Percentiles rank a stretch among this genome's conserved stretches.
Evolutionary conservation across 2,329 filamentous ascomycete genomes (phyloP).

Genomic region (Diaporthe ilicicola): DNA sequence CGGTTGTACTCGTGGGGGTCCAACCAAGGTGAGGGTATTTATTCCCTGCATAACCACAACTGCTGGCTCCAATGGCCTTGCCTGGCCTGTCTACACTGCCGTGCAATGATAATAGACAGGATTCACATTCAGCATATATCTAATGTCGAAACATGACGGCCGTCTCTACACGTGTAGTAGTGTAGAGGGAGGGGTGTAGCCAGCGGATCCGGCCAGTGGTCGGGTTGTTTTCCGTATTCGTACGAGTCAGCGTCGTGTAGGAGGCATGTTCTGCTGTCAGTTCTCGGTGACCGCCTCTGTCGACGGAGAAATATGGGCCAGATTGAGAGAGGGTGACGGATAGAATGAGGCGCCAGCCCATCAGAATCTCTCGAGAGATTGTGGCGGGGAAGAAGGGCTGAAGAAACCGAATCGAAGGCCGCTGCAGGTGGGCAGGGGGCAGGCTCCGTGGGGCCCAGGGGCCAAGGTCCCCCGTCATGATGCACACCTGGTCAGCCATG

Average conservation of each 20-base stretch:
- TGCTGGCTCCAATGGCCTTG: no score
- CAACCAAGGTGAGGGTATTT: not conserved
- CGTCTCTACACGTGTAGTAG: no score
- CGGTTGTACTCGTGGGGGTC: not conserved
- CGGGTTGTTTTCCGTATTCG: not conserved
- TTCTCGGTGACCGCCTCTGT: not conserved
- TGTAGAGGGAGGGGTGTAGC: no score
- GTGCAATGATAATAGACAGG: no score
- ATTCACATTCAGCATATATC: no score
- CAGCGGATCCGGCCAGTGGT: not conserved
- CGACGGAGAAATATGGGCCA: slow-evolving; percentile 10
- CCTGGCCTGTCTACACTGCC: not conserved
- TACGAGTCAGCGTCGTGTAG: not conserved
- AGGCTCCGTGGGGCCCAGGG: slow-evolving; percentile 15
- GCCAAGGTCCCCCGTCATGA: slow-evolving; percentile 10
- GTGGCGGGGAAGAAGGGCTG: slow-evolving; percentile 29
- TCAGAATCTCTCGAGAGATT: slow-evolving; percentile 26
- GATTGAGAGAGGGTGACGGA: not conserved
- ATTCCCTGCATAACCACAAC: not conserved
- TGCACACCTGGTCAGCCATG: slow-evolving; percentile 2
- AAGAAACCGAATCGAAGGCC: slow-evolving; percentile 27
- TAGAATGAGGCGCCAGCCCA: slow-evolving; percentile 19
- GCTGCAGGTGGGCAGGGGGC: slow-evolving; percentile 12
- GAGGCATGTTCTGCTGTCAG: not conserved
- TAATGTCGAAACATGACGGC: no score